Evolutionary conservation across 169 alveolate genomes (phyloP).

Genomic region (Babesia caballi): DNA sequence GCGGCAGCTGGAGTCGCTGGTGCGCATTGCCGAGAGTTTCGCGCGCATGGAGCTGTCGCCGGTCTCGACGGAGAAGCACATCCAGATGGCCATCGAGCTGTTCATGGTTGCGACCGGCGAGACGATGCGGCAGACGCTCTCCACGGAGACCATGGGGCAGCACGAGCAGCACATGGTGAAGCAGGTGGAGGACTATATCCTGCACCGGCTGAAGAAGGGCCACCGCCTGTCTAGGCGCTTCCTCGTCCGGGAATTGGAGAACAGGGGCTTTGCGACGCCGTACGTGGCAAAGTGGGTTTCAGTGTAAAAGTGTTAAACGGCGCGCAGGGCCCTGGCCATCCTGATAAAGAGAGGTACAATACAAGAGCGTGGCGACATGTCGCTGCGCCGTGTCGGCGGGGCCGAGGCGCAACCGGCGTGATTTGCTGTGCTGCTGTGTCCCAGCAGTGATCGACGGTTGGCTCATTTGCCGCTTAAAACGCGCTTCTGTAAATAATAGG

Average conservation of each 20-base stretch:
- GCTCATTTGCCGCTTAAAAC: too few relatives aligned
- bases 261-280: slow-evolving; percentile 73
- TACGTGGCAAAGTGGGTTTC: slow-evolving; percentile 67
- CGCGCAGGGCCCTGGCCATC: slow-evolving; percentile 76
- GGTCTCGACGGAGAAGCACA: slow-evolving; percentile 84
- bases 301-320: not conserved
- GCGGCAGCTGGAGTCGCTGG: slow-evolving; percentile 98
- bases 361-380: slow-evolving; percentile 84
- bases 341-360: slow-evolving; percentile 77
- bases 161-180: slow-evolving; percentile 80
- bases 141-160: slow-evolving; percentile 78
- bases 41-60: slow-evolving; percentile 88
- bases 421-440: too few relatives aligned
- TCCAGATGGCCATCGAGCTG: slow-evolving; percentile 86
- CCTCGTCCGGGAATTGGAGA: slow-evolving; percentile 75
- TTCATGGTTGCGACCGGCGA: slow-evolving; percentile 88
- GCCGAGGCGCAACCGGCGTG: too few relatives aligned
- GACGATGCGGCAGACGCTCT: slow-evolving; percentile 79
- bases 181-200: slow-evolving; percentile 81
- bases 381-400: slow-evolving; percentile 79
- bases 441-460: too few relatives aligned
- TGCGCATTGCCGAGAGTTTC: slow-evolving; percentile 92
- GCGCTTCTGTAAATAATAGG: too few relatives aligned
- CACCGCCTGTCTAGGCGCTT: slow-evolving; percentile 78
- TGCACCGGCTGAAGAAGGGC: slow-evolving; percentile 79